These are phyloP conservation scores for Albophoma yamanashiensis DNA, from an alignment of 2,329 filamentous ascomycete genomes.

Conservation along the genomic window DNA sequence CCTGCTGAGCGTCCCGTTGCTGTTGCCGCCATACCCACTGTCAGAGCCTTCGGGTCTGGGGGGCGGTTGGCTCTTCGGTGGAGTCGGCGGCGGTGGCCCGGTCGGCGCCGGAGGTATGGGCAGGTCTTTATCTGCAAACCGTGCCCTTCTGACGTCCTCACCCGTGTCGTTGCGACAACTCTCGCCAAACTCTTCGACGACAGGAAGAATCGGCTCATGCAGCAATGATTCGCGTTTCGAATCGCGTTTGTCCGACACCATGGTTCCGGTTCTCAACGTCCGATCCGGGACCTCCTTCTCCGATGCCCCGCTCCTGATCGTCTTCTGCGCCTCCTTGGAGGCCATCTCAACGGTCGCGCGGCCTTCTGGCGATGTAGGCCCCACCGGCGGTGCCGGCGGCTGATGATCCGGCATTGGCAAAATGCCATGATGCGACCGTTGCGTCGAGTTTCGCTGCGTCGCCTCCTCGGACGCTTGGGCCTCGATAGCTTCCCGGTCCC, in stretches of 20 bases:
- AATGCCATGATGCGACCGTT: constrained; percentile 19
- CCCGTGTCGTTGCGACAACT: constrained; percentile 41
- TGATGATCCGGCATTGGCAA: constrained; percentile 36
- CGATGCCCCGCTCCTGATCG: constrained; percentile 18
- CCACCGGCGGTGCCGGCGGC: constrained; percentile 28
- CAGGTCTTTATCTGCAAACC: constrained; percentile 19
- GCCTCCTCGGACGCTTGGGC: constrained; percentile 22
- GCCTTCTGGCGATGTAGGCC: constrained; percentile 24
- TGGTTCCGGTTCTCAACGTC: constrained; percentile 32
- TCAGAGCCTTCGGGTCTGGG: constrained; percentile 36
- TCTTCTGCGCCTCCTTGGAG: constrained; percentile 23
- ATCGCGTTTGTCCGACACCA: constrained; percentile 36
- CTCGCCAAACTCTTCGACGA: constrained; percentile 87
- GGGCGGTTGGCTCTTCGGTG: constrained; percentile 16
- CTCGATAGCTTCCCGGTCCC: constrained; percentile 48
- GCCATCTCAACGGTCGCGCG: constrained; percentile 30
- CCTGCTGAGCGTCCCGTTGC: constrained; percentile 18
- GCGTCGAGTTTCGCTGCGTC: constrained; percentile 25
- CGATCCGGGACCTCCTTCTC: constrained; percentile 51
- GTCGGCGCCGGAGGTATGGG: constrained; percentile 29
- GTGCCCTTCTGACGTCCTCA: constrained; percentile 29
- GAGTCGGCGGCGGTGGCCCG: constrained; percentile 25
- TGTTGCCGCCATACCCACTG: constrained; percentile 31
- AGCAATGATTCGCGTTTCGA: constrained; percentile 45
- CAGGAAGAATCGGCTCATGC: constrained; percentile 54